A percentile compares a stretch with the other conserved stretches of the same genome.
These are phyloP conservation scores for Cyberlindnera meyerae DNA, from an alignment of 805 yeast genomes.

Conservation along the genomic window DNA sequence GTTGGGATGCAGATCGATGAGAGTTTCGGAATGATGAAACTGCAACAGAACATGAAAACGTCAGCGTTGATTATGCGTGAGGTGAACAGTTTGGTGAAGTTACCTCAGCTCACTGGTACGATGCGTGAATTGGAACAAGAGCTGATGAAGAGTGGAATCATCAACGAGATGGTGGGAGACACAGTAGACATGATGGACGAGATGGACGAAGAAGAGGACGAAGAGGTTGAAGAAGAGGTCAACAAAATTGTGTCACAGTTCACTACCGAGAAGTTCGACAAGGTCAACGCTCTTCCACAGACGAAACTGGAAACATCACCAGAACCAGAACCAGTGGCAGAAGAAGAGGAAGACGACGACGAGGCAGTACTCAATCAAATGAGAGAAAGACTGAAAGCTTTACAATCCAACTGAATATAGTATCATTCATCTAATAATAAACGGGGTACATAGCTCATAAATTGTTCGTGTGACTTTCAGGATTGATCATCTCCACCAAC, in stretches of 20 bases:
- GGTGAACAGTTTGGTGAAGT: slow-evolving; percentile 67
- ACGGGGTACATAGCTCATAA: too few species aligned
- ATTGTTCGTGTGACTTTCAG: too few species aligned
- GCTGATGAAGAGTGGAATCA: slow-evolving; percentile 77
- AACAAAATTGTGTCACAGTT: slow-evolving; percentile 52
- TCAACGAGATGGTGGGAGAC: slow-evolving; percentile 94
- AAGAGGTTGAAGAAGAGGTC: slow-evolving; percentile 58
- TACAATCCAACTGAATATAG: slow-evolving; percentile 39
- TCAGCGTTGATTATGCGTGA: slow-evolving; percentile 84
- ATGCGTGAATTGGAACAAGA: slow-evolving; percentile 87
- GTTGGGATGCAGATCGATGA: slow-evolving; percentile 88
- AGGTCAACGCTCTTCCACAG: slow-evolving; percentile 33
- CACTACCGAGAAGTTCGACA: slow-evolving; percentile 38
- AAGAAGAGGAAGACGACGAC: slow-evolving; percentile 44
- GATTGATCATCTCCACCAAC: too few species aligned
- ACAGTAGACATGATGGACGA: slow-evolving; percentile 68
- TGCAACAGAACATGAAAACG: slow-evolving; percentile 75
- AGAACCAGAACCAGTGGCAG: slow-evolving; percentile 41
- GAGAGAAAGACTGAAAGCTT: slow-evolving; percentile 83
- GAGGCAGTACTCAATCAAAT: slow-evolving; percentile 74
- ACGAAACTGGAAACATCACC: slow-evolving; percentile 20
- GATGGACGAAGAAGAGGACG: slow-evolving; percentile 62
- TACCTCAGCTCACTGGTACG: slow-evolving; percentile 77
- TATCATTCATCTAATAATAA: too few species aligned
- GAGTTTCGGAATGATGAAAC: slow-evolving; percentile 78